Conservation (phyloP, 495 filamentous ascomycete species). For the Penicillium turbatum region DNA sequence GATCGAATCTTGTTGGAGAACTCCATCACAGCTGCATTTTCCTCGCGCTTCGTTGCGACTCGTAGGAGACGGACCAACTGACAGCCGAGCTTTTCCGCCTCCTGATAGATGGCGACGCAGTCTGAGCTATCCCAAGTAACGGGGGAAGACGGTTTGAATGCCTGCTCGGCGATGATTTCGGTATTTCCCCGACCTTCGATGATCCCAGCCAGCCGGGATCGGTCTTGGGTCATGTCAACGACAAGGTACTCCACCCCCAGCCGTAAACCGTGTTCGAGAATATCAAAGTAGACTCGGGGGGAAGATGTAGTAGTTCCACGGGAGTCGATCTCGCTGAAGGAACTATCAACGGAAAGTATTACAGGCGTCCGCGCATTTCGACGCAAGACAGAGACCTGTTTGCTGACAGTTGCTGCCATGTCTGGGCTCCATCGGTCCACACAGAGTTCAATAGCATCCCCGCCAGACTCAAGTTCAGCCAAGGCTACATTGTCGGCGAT, state of each 20-base stretch:
- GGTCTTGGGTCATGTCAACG: conserved; percentile 57
- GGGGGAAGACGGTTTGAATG: conserved; percentile 46
- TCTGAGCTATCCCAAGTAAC: conserved; percentile 59
- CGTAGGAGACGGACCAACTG: conserved; percentile 66
- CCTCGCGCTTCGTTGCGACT: conserved; percentile 54
- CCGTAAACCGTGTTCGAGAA: conserved; percentile 62
- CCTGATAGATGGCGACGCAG: conserved; percentile 52
- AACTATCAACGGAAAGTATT: conserved; percentile 61
- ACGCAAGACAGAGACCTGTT: conserved; percentile 43
- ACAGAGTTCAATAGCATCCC: conserved; percentile 69
- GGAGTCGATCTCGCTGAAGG: conserved; percentile 33
- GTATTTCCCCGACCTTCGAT: conserved; percentile 57
- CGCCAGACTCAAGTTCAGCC: conserved; percentile 60
- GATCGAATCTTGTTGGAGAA: conserved; percentile 49
- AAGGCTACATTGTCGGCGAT: conserved; percentile 51
- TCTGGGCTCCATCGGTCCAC: conserved; percentile 58
- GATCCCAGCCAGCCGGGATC: conserved; percentile 38
- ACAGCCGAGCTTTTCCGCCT: conserved; percentile 60
- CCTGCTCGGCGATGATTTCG: conserved; percentile 68
- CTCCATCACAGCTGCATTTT: conserved; percentile 53
- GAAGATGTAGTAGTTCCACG: conserved; percentile 26
- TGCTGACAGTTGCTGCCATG: conserved; percentile 40
- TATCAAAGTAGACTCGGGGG: conserved; percentile 34
- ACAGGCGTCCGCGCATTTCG: conserved; percentile 63
- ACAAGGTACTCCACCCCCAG: conserved; percentile 71